Conservation (phyloP, 2,329 filamentous ascomycete species). For the Diaporthe vaccinii region DNA sequence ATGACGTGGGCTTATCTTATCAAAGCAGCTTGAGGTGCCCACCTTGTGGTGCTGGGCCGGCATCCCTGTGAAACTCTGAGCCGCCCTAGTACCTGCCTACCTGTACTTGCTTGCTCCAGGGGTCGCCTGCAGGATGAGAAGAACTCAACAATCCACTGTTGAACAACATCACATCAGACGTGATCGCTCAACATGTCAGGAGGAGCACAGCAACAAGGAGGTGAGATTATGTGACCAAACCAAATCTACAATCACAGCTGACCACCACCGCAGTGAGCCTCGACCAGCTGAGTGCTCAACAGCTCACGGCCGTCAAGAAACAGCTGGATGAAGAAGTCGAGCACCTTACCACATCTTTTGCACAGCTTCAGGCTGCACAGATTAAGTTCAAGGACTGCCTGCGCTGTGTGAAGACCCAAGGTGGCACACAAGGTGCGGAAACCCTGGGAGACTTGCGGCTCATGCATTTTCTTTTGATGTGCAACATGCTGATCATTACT, state of each 20-base stretch:
- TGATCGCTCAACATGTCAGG: conserved; percentile 40
- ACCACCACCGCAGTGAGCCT: conserved; percentile 66
- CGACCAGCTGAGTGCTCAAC: conserved; percentile 82
- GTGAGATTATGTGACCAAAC: neutral
- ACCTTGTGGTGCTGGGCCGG: conserved; percentile 1
- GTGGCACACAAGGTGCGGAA: conserved; percentile 42
- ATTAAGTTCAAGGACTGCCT: conserved; percentile 93
- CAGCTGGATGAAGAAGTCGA: conserved; percentile 97
- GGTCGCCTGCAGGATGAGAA: conserved; percentile 19
- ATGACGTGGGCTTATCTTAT: conserved; percentile 39
- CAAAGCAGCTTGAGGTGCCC: conserved; percentile 12
- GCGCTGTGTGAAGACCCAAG: conserved; percentile 73
- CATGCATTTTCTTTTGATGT: neutral
- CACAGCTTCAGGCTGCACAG: conserved; percentile 90
- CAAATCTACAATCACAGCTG: neutral
- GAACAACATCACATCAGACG: conserved; percentile 18
- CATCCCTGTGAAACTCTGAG: conserved; percentile 16
- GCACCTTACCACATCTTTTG: conserved; percentile 90
- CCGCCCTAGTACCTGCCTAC: neutral
- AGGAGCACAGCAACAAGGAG: conserved; percentile 41
- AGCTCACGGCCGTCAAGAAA: conserved; percentile 92
- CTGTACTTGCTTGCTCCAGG: conserved; percentile 6
- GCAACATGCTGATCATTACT: neutral
- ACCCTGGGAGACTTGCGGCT: conserved; percentile 47
- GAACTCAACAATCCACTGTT: conserved; percentile 16